These are phyloP conservation scores for Zelonia costaricensis DNA, from an alignment of 208 protist species.

Conservation along the genomic window DNA sequence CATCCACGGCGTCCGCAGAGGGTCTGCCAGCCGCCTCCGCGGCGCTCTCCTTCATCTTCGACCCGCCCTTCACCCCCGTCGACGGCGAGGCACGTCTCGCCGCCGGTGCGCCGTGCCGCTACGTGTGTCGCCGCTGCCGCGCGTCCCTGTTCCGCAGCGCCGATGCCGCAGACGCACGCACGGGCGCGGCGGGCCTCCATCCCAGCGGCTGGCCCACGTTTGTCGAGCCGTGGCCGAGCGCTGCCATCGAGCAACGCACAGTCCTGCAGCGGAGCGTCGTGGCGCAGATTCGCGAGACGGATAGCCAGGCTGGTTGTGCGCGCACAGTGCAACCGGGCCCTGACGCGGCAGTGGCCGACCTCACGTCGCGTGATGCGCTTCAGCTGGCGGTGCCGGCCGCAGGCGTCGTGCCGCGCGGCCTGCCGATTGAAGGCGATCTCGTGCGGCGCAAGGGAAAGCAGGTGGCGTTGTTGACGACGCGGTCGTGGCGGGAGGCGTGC, in stretches of 20 bases:
- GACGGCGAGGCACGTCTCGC: conserved; percentile 22
- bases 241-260: conserved; percentile 25
- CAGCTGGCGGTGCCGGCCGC: conserved; percentile 12
- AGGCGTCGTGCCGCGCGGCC: conserved; percentile 29
- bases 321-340: no score
- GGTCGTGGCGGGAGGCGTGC: conserved; percentile 60
- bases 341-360: no score
- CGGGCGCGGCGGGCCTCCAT: conserved; percentile 19
- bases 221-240: conserved; percentile 4
- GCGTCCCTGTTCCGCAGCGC: conserved; percentile 33
- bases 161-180: conserved; percentile 10
- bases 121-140: conserved; percentile 35
- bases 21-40: background rate
- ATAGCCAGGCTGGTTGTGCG: no score
- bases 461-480: conserved; percentile 15
- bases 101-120: conserved; percentile 9
- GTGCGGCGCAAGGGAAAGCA: conserved; percentile 20
- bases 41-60: conserved; percentile 18
- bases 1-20: no score
- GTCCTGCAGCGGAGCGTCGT: conserved; percentile 28
- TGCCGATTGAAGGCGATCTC: conserved; percentile 60
- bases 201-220: conserved; percentile 58
- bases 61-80: conserved; percentile 57
- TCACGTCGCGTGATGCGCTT: background rate
- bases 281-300: background rate